These are phyloP conservation scores for Neopestalotiopsis rosae DNA, from an alignment of 2,329 filamentous ascomycete species.

Conservation along the genomic window DNA sequence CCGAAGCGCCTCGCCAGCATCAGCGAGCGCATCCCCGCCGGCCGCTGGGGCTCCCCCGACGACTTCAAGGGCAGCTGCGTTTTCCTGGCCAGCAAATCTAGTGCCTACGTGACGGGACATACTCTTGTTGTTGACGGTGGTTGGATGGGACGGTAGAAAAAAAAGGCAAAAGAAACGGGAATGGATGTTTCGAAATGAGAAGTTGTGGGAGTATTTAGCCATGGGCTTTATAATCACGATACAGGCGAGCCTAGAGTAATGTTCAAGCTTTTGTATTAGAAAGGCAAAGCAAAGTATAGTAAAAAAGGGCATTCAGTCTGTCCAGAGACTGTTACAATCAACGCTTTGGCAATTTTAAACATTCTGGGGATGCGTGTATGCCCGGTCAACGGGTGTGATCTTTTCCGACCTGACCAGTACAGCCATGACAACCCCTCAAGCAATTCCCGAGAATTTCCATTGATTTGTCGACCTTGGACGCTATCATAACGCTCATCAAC, in stretches of 20 bases:
- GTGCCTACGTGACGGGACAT: constrained; percentile 82
- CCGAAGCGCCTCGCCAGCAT: constrained; percentile 74
- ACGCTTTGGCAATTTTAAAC: background rate
- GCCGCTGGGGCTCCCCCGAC: constrained; percentile 81
- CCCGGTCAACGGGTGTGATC: background rate
- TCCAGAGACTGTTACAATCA: background rate
- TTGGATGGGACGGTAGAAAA: constrained; percentile 81
- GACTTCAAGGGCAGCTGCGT: constrained; percentile 87
- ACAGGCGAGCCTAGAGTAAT: background rate
- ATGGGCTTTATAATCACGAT: background rate
- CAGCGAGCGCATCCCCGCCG: constrained; percentile 80
- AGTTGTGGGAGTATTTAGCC: background rate
- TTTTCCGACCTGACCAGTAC: background rate
- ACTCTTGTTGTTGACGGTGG: constrained; percentile 85
- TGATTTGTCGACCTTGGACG: background rate
- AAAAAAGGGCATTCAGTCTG: background rate
- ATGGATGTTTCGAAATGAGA: background rate
- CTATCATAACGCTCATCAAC: background rate
- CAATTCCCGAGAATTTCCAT: background rate
- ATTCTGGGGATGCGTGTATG: background rate
- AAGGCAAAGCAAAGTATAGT: background rate
- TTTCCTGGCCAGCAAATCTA: constrained; percentile 77
- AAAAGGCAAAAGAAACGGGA: background rate
- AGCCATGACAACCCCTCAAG: background rate
- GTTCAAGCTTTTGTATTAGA: background rate